Evolutionary conservation across 352 stramenopile species (phyloP).

Genomic region (Detonula confervacea): DNA sequence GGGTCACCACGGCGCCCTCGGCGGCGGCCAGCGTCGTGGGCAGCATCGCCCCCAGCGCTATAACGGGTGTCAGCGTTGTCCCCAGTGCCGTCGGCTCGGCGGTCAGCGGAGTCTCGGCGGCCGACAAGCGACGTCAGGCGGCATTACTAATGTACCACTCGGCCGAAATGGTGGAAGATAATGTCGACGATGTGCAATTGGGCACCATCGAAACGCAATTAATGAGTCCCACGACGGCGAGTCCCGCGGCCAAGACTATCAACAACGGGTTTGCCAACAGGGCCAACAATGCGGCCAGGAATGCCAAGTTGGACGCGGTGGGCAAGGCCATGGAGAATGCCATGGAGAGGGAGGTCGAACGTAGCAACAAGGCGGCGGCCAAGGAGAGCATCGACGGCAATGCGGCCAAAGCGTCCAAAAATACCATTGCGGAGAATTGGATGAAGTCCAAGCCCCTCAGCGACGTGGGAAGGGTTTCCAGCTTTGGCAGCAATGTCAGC

Average conservation of each 20-base stretch:
- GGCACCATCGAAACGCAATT: slow-evolving; percentile 46
- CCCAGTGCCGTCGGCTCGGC: neutral
- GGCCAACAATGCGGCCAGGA: too few relatives aligned
- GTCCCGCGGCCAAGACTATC: too few relatives aligned
- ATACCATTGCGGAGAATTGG: too few relatives aligned
- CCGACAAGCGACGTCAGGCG: slow-evolving; percentile 41
- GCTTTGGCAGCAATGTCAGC: slow-evolving; percentile 12
- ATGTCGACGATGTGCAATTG: slow-evolving; percentile 49
- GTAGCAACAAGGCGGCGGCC: too few relatives aligned
- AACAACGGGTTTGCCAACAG: too few relatives aligned
- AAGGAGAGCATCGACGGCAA: too few relatives aligned
- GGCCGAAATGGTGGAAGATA: slow-evolving; percentile 56
- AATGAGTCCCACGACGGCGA: slow-evolving; percentile 11
- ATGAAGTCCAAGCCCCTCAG: slow-evolving; percentile 17
- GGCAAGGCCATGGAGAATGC: slow-evolving; percentile 1
- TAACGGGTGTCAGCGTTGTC: neutral
- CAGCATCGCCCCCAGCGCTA: slow-evolving; percentile 3
- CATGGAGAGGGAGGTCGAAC: too few relatives aligned
- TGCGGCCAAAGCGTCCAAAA: too few relatives aligned
- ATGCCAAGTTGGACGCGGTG: slow-evolving; percentile 12
- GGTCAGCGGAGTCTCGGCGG: slow-evolving; percentile 10
- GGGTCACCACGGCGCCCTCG: too few relatives aligned
- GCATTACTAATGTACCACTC: slow-evolving; percentile 61
- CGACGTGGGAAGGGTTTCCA: slow-evolving; percentile 25
- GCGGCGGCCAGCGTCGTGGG: neutral